Percentiles rank a stretch among this genome's conserved stretches.
These are phyloP conservation scores for Talaromyces amestolkiae DNA, from an alignment of 2,329 filamentous ascomycete species.

Conservation along the genomic window DNA sequence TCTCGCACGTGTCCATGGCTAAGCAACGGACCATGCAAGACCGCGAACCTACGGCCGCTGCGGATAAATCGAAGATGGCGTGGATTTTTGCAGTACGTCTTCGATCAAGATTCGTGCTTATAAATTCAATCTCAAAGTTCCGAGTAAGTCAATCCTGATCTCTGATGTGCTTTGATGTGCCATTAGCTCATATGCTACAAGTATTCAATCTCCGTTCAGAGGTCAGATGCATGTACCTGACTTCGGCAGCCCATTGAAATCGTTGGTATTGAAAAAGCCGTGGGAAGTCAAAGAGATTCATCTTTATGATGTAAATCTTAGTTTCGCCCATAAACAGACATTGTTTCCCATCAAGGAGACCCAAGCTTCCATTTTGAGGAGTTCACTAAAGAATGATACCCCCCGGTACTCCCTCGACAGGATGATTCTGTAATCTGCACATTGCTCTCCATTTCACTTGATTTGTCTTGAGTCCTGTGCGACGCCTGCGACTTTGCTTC, in stretches of 20 bases:
- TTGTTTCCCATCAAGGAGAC: neutral
- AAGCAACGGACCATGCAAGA: neutral
- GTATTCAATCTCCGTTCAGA: neutral
- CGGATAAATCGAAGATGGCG: neutral
- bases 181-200: neutral
- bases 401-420: neutral
- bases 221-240: neutral
- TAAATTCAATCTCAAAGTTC: neutral
- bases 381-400: neutral
- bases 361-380: neutral
- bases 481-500: neutral
- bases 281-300: neutral
- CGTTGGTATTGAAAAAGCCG: neutral
- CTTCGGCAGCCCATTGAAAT: neutral
- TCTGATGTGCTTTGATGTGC: neutral
- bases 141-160: neutral
- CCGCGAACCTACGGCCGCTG: neutral
- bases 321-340: neutral
- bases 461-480: neutral
- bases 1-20: neutral
- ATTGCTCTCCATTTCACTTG: neutral
- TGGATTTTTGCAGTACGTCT: neutral
- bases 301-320: neutral
- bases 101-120: no score
- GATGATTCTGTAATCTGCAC: neutral